phyloP scores from a whole-genome alignment of 2,329 filamentous ascomycete species.

The Ophiostoma sp. region DNA sequence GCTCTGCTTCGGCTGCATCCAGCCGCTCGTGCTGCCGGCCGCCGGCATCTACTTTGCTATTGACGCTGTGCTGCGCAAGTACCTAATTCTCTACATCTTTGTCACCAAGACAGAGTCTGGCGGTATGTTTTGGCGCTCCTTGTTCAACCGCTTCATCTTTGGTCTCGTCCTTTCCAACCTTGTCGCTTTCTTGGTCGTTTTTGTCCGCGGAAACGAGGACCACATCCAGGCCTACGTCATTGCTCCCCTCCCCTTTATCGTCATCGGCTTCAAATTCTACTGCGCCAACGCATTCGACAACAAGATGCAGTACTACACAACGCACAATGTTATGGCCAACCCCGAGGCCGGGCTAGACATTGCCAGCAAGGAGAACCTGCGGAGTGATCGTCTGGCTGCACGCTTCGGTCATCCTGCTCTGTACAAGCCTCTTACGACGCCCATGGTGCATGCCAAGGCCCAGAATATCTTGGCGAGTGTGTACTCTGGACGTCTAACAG shows the following conservation, averaged over 20 bases:
- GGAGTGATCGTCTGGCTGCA: slow-evolving; percentile 64
- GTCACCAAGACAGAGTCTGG: slow-evolving; percentile 95
- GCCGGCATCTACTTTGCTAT: slow-evolving; percentile 84
- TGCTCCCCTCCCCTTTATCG: slow-evolving; percentile 68
- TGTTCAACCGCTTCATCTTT: slow-evolving; percentile 92
- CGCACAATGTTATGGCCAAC: slow-evolving; percentile 49
- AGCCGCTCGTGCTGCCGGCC: slow-evolving; percentile 80
- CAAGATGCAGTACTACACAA: slow-evolving; percentile 75
- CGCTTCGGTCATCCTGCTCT: slow-evolving; percentile 88
- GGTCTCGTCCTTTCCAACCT: slow-evolving; percentile 71
- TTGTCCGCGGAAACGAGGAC: slow-evolving; percentile 59
- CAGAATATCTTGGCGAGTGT: slow-evolving; percentile 81
- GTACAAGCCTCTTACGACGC: slow-evolving; percentile 82
- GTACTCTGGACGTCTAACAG: slow-evolving; percentile 72
- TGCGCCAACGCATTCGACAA: slow-evolving; percentile 71
- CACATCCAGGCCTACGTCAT: slow-evolving; percentile 61
- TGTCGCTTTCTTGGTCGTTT: slow-evolving; percentile 70
- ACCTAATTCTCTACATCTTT: slow-evolving; percentile 88
- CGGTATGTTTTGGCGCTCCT: slow-evolving; percentile 81
- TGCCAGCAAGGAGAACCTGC: slow-evolving; percentile 48
- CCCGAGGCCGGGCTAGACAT: slow-evolving; percentile 42
- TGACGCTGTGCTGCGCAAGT: slow-evolving; percentile 90
- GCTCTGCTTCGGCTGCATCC: slow-evolving; percentile 75
- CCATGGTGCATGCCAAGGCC: slow-evolving; percentile 90
- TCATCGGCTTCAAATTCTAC: slow-evolving; percentile 81